Conservation (phyloP, 148 eudicot species). For the Chenopodium suecicum region DNA sequence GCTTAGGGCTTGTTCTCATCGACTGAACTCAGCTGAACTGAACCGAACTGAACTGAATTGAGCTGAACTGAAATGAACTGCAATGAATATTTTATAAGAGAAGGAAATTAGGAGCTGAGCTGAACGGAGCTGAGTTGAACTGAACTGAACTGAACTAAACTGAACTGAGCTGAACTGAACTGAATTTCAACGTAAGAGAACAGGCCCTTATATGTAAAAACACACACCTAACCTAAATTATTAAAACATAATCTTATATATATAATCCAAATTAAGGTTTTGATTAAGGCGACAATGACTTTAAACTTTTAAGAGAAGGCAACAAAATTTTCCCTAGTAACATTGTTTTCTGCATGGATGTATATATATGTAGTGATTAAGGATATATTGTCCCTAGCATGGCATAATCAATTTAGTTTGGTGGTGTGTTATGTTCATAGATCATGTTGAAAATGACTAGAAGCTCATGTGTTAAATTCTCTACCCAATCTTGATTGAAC, state of each 20-base stretch:
- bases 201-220: too few relatives aligned
- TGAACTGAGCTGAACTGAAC: too few relatives aligned
- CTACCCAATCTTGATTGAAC: neutral
- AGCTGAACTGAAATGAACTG: too few relatives aligned
- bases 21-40: too few relatives aligned
- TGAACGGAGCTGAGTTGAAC: too few relatives aligned
- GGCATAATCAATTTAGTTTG: slow-evolving; percentile 11
- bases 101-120: too few relatives aligned
- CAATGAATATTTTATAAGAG: too few relatives aligned
- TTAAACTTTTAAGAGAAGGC: neutral
- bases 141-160: too few relatives aligned
- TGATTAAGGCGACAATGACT: neutral
- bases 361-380: neutral
- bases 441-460: slow-evolving; percentile 12
- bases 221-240: neutral
- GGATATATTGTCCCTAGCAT: neutral
- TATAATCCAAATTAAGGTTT: neutral
- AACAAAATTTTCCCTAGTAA: neutral
- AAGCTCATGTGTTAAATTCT: neutral
- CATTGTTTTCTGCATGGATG: neutral
- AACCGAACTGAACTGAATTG: too few relatives aligned
- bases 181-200: too few relatives aligned
- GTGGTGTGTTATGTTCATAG: slow-evolving; percentile 14
- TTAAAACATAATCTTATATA: too few relatives aligned
- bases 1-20: neutral